Conservation (phyloP, 2,329 filamentous ascomycete genomes). For the Neonectria neomacrospora region DNA sequence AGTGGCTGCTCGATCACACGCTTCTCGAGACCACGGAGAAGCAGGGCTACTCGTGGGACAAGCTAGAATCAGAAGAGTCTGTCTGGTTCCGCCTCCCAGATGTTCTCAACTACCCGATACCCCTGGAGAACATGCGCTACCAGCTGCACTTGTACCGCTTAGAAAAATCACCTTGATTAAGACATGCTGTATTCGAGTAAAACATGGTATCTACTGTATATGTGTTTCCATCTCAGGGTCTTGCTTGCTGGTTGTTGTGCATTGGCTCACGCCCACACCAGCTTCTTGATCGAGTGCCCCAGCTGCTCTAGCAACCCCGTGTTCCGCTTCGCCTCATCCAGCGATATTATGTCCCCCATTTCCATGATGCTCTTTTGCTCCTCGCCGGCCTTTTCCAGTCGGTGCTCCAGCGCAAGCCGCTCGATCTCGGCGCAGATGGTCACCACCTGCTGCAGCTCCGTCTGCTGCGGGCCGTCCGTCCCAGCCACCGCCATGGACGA, state of each 20-base stretch:
- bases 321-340: constrained; percentile 86
- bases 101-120: constrained; percentile 80
- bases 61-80: constrained; percentile 79
- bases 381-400: constrained; percentile 55
- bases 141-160: constrained; percentile 84
- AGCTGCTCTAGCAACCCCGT: constrained; percentile 88
- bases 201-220: constrained; percentile 34
- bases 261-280: constrained; percentile 77
- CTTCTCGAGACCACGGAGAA: constrained; percentile 62
- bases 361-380: constrained; percentile 62
- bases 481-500: constrained; percentile 67
- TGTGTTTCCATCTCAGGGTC: constrained; percentile 27
- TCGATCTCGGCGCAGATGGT: constrained; percentile 82
- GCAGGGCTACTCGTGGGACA: constrained; percentile 72
- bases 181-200: constrained; percentile 18
- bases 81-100: constrained; percentile 83
- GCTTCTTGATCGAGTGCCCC: constrained; percentile 90
- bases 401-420: constrained; percentile 66
- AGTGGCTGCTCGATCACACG: constrained; percentile 88
- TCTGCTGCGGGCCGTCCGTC: constrained; percentile 55
- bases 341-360: constrained; percentile 78
- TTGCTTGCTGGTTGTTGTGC: constrained; percentile 26
- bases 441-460: constrained; percentile 66
- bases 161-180: constrained; percentile 37
- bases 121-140: constrained; percentile 93